Base-by-base conservation (phyloP, 768 basidiomycete genomes). In the Rhizopogon vesiculosus region DNA sequence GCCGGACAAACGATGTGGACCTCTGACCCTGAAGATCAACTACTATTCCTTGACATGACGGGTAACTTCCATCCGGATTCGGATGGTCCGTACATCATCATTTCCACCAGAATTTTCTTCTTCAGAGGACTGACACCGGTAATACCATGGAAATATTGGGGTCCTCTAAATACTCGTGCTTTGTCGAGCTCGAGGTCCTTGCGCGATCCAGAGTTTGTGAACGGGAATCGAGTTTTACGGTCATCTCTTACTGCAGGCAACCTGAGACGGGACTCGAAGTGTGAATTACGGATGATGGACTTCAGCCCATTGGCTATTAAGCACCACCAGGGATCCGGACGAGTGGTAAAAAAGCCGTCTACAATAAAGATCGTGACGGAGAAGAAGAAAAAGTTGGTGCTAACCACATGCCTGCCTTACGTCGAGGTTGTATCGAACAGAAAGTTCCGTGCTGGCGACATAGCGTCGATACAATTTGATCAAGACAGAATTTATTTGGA, bases 61-160 rank as follows among this genome's bases (percentile, higher is more conserved):
- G n/a, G 3, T 16, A 9, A 7, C 7, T 18, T 1, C n/a, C 7
- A n/a, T 41, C n/a, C 7, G 39, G n/a, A 15, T 40, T 5, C 3
- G 15, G 5, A 7, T n/a, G 25, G 25, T 6, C 7, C 7, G 13
- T 41, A 4, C n/a, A 8, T 41, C n/a, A 18, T 41, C 40, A n/a
- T 41, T 18, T 41, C 92, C 5, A 97, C 92, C 6, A 86, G 95
- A 66, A 87, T 95, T 59, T 41, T 41, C 40, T 41, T 41, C 8
- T 10, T 33, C 10, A 10, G 1, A 33, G 31, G 2, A 33, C 7
- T 33, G 31, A 9, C 7, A 33, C 8, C 31, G 10, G 8, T 10
- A 10, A 33, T 33, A 10, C 31, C 31, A 8, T 33, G 22, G 22
- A 22, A 22, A 22, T 22, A 22, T 22, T n/a, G n/a, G n/a, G n/a